Conservation (phyloP, 2,329 filamentous ascomycete species). For the Nemania abortiva region DNA sequence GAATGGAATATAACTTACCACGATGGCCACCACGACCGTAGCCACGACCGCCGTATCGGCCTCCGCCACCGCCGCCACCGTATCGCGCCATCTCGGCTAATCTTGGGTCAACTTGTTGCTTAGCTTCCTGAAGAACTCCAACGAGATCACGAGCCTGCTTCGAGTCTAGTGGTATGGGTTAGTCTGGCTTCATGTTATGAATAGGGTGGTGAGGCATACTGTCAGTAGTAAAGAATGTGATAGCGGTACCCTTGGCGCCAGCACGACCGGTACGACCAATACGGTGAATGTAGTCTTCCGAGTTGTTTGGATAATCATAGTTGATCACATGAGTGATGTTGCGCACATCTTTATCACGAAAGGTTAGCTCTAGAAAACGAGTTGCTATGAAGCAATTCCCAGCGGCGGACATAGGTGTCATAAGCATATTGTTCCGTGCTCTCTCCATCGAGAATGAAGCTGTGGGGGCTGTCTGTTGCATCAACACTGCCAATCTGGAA, state of each 20-base stretch:
- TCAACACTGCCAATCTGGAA: conserved; percentile 66
- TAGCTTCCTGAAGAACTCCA: conserved; percentile 91
- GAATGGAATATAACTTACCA: conserved; percentile 43
- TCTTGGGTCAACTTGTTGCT: conserved; percentile 97
- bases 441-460: conserved; percentile 63
- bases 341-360: conserved; percentile 88
- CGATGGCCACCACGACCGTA: conserved; percentile 69
- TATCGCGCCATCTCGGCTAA: conserved; percentile 96
- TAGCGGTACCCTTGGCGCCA: conserved; percentile 93
- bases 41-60: conserved; percentile 76
- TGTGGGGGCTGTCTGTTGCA: conserved; percentile 71
- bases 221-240: conserved; percentile 99
- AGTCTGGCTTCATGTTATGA: conserved; percentile 44
- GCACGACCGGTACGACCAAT: conserved; percentile 97
- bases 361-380: conserved; percentile 82
- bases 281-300: conserved; percentile 98
- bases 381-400: conserved; percentile 71
- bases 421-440: conserved; percentile 65
- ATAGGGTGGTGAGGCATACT: conserved; percentile 68
- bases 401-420: conserved; percentile 64
- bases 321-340: conserved; percentile 99
- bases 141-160: conserved; percentile 98
- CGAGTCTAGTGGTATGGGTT: conserved; percentile 70
- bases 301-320: conserved; percentile 99
- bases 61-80: conserved; percentile 83